Conservation (phyloP, 2,329 filamentous ascomycete species). For the Fusarium pininemorale region DNA sequence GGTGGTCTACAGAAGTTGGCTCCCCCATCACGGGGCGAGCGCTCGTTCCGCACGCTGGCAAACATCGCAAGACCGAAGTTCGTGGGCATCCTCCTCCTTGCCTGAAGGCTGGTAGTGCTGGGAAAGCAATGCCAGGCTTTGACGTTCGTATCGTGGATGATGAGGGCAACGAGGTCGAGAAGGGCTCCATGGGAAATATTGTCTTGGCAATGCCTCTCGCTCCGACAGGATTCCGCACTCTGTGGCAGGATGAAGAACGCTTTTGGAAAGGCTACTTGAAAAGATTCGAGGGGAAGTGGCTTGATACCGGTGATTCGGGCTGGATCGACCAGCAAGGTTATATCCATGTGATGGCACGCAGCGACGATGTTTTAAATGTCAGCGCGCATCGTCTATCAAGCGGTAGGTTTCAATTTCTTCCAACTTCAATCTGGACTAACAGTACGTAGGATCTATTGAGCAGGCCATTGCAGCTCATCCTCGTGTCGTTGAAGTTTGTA, state of each 20-base stretch:
- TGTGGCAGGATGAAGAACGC: conserved; percentile 86
- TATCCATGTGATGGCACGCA: conserved; percentile 70
- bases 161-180: conserved; percentile 74
- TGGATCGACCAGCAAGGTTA: conserved; percentile 81
- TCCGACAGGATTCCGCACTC: conserved; percentile 83
- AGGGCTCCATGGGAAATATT: conserved; percentile 88
- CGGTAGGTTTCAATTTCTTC: conserved; percentile 59
- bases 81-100: conserved; percentile 55
- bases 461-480: conserved; percentile 88
- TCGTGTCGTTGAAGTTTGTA: conserved; percentile 81
- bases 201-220: conserved; percentile 84
- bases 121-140: conserved; percentile 91
- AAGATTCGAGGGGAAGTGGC: conserved; percentile 81
- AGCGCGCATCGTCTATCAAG: conserved; percentile 91
- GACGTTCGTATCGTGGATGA: conserved; percentile 88
- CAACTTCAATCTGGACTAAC: neutral
- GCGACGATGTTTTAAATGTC: conserved; percentile 95
- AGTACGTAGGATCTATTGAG: conserved; percentile 77
- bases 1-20: conserved; percentile 69
- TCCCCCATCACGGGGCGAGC: conserved; percentile 67
- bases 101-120: conserved; percentile 86
- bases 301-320: conserved; percentile 92
- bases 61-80: conserved; percentile 57
- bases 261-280: conserved; percentile 89
- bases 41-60: conserved; percentile 66